Percentiles rank a stretch among this genome's conserved stretches.
Evolutionary conservation across 768 basidiomycete species (phyloP).

Genomic region (Exsudoporus frostii): DNA sequence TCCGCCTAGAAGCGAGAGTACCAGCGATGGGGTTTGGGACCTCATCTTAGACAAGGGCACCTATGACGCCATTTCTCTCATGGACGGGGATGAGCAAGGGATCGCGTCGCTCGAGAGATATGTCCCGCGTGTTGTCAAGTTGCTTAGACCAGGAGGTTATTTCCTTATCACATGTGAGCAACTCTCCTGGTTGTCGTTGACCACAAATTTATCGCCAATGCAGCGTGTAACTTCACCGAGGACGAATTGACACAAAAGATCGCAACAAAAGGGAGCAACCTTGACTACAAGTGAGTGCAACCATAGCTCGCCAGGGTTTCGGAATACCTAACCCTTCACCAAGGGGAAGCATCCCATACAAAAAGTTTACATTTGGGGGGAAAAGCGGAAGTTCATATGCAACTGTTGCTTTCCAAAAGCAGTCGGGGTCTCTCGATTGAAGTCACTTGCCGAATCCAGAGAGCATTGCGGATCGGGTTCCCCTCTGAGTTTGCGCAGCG

Average conservation of each 20-base stretch:
- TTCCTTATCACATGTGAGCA: constrained; percentile 80
- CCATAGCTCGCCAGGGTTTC: background rate
- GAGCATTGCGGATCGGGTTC: background rate
- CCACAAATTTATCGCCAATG: background rate
- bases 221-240: constrained; percentile 85
- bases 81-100: constrained; percentile 53
- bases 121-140: constrained; percentile 49
- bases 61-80: constrained; percentile 79
- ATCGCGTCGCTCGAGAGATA: constrained; percentile 55
- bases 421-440: background rate
- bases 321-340: background rate
- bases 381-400: constrained; percentile 66
- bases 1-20: constrained; percentile 4
- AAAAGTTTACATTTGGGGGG: constrained; percentile 77
- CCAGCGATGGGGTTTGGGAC: constrained; percentile 50
- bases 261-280: constrained; percentile 40
- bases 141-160: constrained; percentile 63
- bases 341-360: constrained; percentile 73
- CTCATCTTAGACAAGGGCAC: constrained; percentile 86
- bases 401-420: constrained; percentile 66
- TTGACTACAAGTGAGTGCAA: constrained; percentile 60
- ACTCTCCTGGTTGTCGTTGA: background rate
- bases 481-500: background rate
- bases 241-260: constrained; percentile 64
- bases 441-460: no score